These are phyloP conservation scores for Pythium myriotylum DNA, from an alignment of 352 stramenopile species.

Conservation along the genomic window DNA sequence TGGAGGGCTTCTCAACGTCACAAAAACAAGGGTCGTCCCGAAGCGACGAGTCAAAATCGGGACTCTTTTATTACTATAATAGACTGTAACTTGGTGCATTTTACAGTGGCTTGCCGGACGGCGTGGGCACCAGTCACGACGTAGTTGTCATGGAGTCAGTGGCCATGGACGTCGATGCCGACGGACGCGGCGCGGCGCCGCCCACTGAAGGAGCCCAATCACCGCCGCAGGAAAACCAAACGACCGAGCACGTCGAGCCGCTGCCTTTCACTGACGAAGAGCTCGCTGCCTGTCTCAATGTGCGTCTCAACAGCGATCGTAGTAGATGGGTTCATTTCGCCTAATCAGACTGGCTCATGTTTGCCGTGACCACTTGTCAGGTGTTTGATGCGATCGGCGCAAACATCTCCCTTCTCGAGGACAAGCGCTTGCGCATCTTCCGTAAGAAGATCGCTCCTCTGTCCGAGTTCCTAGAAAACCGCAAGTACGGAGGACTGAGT, in stretches of 20 bases:
- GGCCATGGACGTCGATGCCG: conserved; percentile 42
- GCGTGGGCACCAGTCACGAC: conserved; percentile 18
- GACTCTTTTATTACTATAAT: not conserved
- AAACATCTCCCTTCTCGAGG: conserved; percentile 61
- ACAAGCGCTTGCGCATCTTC: conserved; percentile 72
- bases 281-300: conserved; percentile 57
- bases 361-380: conserved; percentile 19
- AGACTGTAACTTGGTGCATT: no score
- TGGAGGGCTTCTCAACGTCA: conserved; percentile 3
- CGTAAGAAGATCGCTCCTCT: conserved; percentile 83
- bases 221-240: conserved; percentile 2
- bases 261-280: conserved; percentile 81
- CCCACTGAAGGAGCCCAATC: not conserved
- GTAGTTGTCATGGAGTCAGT: conserved; percentile 24
- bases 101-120: not conserved
- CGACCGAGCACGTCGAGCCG: conserved; percentile 27
- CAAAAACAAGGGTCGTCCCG: conserved; percentile 24
- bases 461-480: conserved; percentile 76
- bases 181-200: conserved; percentile 21
- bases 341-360: not conserved
- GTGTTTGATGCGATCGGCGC: conserved; percentile 61
- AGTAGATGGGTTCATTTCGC: conserved; percentile 14
- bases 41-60: not conserved
- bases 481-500: conserved; percentile 82
- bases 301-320: conserved; percentile 10